Conservation (phyloP, 2,329 filamentous ascomycete species). For the Exophiala oligosperma region DNA sequence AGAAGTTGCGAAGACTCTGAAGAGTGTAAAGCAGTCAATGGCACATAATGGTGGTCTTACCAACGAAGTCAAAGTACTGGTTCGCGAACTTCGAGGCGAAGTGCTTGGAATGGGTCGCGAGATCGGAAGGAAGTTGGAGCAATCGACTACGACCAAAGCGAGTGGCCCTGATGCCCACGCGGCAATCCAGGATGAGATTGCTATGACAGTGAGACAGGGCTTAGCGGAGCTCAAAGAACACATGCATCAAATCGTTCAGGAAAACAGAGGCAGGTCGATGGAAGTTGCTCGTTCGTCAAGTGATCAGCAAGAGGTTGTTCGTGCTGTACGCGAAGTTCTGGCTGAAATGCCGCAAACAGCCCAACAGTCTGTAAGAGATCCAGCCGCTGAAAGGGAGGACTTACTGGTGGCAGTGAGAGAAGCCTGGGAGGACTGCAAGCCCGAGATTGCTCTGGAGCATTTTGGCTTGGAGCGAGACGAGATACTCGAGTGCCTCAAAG, state of each 20-base stretch:
- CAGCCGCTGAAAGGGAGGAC: slow-evolving; percentile 71
- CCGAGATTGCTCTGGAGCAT: slow-evolving; percentile 86
- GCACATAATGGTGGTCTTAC: slow-evolving; percentile 84
- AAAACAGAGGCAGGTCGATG: slow-evolving; percentile 68
- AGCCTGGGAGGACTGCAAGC: slow-evolving; percentile 92
- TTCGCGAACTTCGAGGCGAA: slow-evolving; percentile 86
- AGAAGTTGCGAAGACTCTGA: slow-evolving; percentile 79
- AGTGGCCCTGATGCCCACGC: slow-evolving; percentile 46
- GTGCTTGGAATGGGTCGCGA: slow-evolving; percentile 94
- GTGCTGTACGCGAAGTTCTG: slow-evolving; percentile 74
- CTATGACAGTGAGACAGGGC: slow-evolving; percentile 75
- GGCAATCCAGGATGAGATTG: slow-evolving; percentile 68
- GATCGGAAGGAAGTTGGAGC: slow-evolving; percentile 81
- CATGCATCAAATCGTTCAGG: slow-evolving; percentile 74
- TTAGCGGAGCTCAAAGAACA: slow-evolving; percentile 81
- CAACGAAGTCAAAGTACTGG: slow-evolving; percentile 85
- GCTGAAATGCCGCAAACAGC: slow-evolving; percentile 60
- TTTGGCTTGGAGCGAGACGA: slow-evolving; percentile 89
- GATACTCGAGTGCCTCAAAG: slow-evolving; percentile 79
- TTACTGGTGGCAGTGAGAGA: slow-evolving; percentile 84
- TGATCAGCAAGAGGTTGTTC: slow-evolving; percentile 83
- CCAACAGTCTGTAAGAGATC: slow-evolving; percentile 52
- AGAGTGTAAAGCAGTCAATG: slow-evolving; percentile 87
- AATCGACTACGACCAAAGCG: slow-evolving; percentile 51
- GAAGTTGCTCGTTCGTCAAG: slow-evolving; percentile 64